These are phyloP conservation scores for Schizosaccharomyces lindneri DNA, from an alignment of 805 yeast species.

Conservation along the genomic window DNA sequence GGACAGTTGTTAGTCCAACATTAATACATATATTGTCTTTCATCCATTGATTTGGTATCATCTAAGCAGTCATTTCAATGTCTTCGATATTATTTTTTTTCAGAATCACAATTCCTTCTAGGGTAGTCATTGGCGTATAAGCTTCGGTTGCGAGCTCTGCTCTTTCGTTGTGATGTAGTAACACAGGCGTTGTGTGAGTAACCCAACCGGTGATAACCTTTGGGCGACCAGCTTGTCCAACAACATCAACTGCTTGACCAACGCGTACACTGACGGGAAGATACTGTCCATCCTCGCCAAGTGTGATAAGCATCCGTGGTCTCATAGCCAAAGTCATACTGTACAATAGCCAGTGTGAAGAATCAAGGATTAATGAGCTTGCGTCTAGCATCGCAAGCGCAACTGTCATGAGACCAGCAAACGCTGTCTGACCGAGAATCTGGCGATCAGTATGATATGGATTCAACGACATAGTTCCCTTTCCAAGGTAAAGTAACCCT, in stretches of 20 bases:
- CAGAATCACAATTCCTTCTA: conserved; percentile 84
- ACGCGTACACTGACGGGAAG: conserved; percentile 89
- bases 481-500: conserved; percentile 84
- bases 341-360: conserved; percentile 55
- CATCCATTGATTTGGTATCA: background rate
- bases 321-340: conserved; percentile 69
- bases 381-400: conserved; percentile 72
- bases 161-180: conserved; percentile 78
- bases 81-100: conserved; percentile 32
- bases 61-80: background rate
- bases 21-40: background rate
- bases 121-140: conserved; percentile 53
- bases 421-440: conserved; percentile 62
- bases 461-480: conserved; percentile 74
- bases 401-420: conserved; percentile 72
- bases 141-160: conserved; percentile 93
- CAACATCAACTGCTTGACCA: conserved; percentile 96
- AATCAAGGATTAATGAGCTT: conserved; percentile 45
- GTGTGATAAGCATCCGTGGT: conserved; percentile 80
- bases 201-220: conserved; percentile 99
- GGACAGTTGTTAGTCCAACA: background rate
- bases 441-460: conserved; percentile 79
- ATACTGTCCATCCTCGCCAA: conserved; percentile 75
- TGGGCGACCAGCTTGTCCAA: conserved; percentile 97
- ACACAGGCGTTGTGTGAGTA: conserved; percentile 90